Percentiles rank a stretch among this genome's conserved stretches.
These are phyloP conservation scores for Eucalyptus curtisii DNA, from an alignment of 345 rosid species.

Conservation along the genomic window DNA sequence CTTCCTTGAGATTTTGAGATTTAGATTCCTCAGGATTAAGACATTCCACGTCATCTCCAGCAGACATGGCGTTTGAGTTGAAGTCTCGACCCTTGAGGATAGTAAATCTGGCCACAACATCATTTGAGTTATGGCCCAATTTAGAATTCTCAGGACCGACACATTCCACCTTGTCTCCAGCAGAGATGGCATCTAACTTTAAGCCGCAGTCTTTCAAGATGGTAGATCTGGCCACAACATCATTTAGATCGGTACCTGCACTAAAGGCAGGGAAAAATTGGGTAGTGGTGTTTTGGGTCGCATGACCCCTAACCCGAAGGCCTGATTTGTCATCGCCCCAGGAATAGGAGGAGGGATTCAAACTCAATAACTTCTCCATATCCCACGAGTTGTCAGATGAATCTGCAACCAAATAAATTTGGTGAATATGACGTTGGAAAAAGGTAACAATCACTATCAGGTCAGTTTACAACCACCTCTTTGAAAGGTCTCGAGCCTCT, in stretches of 20 bases:
- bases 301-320: not conserved
- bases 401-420: not conserved
- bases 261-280: not conserved
- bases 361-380: not conserved
- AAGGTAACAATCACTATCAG: not conserved
- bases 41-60: not conserved
- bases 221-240: not conserved
- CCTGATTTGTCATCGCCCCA: not conserved
- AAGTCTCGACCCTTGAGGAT: conserved; percentile 23
- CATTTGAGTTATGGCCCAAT: conserved; percentile 15
- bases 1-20: not conserved
- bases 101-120: conserved; percentile 42
- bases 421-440: not conserved
- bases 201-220: not conserved
- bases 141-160: not conserved
- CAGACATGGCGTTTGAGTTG: not conserved
- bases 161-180: not conserved
- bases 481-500: conserved; percentile 13
- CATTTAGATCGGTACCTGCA: not conserved
- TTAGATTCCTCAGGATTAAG: not conserved
- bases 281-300: not conserved
- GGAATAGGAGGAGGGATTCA: not conserved
- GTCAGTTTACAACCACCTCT: conserved; percentile 17
- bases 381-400: not conserved
- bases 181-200: not conserved